Percentiles rank a stretch among this genome's conserved stretches.
Conservation (phyloP, 371 early-diverging fungal species). For the Syncephalis plumigaleata region DNA sequence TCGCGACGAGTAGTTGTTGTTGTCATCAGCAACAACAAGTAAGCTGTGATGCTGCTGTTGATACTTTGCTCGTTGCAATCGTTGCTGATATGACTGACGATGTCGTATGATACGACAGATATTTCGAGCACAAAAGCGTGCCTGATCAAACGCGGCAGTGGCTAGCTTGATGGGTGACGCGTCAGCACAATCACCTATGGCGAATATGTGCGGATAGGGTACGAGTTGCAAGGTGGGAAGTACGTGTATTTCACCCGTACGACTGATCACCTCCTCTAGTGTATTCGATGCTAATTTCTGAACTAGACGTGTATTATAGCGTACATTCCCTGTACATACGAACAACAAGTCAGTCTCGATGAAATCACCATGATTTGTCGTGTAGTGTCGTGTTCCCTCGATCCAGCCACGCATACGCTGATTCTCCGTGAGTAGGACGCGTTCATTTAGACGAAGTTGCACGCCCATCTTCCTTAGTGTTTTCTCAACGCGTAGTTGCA, state of each 20-base stretch:
- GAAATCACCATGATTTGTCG: conserved; percentile 13
- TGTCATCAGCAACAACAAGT: no score
- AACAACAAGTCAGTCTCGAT: conserved; percentile 23
- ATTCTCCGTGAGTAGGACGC: conserved; percentile 11
- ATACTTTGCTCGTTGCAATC: no score
- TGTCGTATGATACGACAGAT: background rate
- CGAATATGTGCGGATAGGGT: conserved; percentile 1
- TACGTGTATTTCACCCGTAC: conserved; percentile 21
- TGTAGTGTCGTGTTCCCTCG: conserved; percentile 14
- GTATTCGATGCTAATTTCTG: background rate
- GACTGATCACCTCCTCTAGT: no score
- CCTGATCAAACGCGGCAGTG: background rate
- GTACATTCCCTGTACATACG: conserved; percentile 19
- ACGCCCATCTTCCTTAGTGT: conserved; percentile 11
- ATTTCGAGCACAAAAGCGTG: background rate
- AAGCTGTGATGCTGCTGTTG: no score
- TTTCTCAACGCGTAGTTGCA: conserved; percentile 14
- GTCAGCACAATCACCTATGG: background rate
- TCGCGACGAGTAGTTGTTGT: no score
- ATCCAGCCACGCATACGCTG: conserved; percentile 7
- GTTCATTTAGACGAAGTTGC: background rate
- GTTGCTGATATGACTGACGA: no score
- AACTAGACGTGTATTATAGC: conserved; percentile 1
- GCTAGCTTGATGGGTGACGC: background rate
- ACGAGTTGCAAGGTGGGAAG: conserved; percentile 37